Evolutionary conservation across 192 early-diverging fungal species (phyloP).

Genomic region (Coemansia sp.): DNA sequence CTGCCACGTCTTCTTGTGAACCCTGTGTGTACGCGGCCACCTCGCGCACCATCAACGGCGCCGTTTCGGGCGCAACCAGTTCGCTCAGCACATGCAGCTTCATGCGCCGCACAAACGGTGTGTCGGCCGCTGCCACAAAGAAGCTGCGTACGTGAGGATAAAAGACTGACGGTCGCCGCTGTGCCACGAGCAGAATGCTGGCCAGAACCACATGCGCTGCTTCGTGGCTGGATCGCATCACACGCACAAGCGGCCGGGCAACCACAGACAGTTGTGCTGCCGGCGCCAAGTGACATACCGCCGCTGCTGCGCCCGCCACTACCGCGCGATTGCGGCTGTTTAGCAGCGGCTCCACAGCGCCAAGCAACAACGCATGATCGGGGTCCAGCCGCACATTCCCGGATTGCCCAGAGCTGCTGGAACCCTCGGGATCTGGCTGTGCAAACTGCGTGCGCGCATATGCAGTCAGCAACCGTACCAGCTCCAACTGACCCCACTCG

Average conservation of each 20-base stretch:
- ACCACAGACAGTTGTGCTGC: slow-evolving; percentile 57
- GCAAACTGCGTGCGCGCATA: slow-evolving; percentile 71
- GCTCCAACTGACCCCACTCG: slow-evolving; percentile 94
- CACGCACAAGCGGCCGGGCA: slow-evolving; percentile 72
- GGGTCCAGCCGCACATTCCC: slow-evolving; percentile 59
- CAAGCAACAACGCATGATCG: slow-evolving; percentile 77
- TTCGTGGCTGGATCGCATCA: slow-evolving; percentile 73
- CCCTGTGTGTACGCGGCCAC: slow-evolving; percentile 57
- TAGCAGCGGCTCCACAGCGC: slow-evolving; percentile 68
- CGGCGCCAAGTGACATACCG: slow-evolving; percentile 69
- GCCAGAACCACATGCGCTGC: slow-evolving; percentile 73
- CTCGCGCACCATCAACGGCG: slow-evolving; percentile 69
- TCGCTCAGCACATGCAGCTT: slow-evolving; percentile 84
- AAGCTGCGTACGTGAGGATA: slow-evolving; percentile 74
- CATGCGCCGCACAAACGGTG: slow-evolving; percentile 71
- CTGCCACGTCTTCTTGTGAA: slow-evolving; percentile 23
- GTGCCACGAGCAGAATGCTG: slow-evolving; percentile 76
- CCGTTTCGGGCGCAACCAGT: slow-evolving; percentile 69
- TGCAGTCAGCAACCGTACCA: slow-evolving; percentile 71
- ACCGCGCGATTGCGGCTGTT: slow-evolving; percentile 85
- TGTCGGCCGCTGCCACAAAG: slow-evolving; percentile 75
- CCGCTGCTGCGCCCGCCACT: slow-evolving; percentile 67
- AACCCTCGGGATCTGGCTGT: neutral
- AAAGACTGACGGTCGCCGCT: slow-evolving; percentile 67
- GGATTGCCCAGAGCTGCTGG: neutral